Conservation (phyloP, 2,329 filamentous ascomycete genomes). For the Colletotrichum magnum region DNA sequence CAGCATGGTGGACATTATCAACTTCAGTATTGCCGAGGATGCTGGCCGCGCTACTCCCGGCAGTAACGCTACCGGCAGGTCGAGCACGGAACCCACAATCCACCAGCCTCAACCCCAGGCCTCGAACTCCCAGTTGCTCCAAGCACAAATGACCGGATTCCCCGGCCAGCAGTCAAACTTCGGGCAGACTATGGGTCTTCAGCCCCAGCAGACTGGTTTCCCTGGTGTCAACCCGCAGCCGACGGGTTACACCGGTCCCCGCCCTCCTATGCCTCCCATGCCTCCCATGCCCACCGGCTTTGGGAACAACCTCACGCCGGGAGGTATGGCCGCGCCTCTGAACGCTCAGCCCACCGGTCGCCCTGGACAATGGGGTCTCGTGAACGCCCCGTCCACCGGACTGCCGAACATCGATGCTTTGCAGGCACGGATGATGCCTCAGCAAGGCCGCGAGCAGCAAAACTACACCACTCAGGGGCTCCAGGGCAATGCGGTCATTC, state of each 20-base stretch:
- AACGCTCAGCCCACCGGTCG: slow-evolving; percentile 95
- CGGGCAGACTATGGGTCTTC: slow-evolving; percentile 71
- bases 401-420: slow-evolving; percentile 94
- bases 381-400: slow-evolving; percentile 91
- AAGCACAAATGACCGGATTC: slow-evolving; percentile 79
- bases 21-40: slow-evolving; percentile 90
- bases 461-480: slow-evolving; percentile 88
- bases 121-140: slow-evolving; percentile 77
- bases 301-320: slow-evolving; percentile 67
- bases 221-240: slow-evolving; percentile 73
- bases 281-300: slow-evolving; percentile 80
- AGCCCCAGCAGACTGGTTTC: slow-evolving; percentile 80
- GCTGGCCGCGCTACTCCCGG: slow-evolving; percentile 63
- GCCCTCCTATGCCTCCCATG: slow-evolving; percentile 88
- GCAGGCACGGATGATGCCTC: slow-evolving; percentile 96
- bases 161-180: slow-evolving; percentile 71
- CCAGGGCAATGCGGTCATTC: slow-evolving; percentile 93
- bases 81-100: slow-evolving; percentile 66
- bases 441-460: slow-evolving; percentile 88
- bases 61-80: slow-evolving; percentile 73
- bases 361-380: slow-evolving; percentile 98
- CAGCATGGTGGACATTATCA: slow-evolving; percentile 99
- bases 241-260: slow-evolving; percentile 84
- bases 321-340: slow-evolving; percentile 71
- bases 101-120: slow-evolving; percentile 82